Evolutionary conservation across 192 early-diverging fungal genomes (phyloP), one percentile per base, ranked within the genome.

Genomic region (Coemansia sp.): DNA sequence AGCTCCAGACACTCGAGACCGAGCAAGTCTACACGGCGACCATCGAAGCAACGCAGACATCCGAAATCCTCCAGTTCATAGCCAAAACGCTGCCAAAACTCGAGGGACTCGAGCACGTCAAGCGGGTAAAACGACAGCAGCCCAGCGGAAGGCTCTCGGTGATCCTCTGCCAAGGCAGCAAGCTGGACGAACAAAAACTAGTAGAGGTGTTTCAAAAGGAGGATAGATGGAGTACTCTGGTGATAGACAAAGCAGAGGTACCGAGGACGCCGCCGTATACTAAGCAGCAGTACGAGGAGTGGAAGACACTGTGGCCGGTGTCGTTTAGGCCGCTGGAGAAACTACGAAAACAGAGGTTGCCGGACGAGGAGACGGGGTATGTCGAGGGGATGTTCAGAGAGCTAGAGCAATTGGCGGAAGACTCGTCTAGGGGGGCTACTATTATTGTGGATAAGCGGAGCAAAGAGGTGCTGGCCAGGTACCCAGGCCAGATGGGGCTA

Each of bases 301-400:
- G 94, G 91, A 92, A 85, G 61, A 13, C 48, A 13, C 20, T 89
- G 23, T 97, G 94, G 94, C 93, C 94, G 6, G 79, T 92, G n/a
- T 72, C 77, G 22, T 97, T 87, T 58, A 85, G 89, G 1, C 76
- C 71, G 7, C 71, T 58, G n/a, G 32, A 32, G 2, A 49, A 70
- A 46, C 52, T 70, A 19, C 57, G 69, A n/a, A 47, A 22, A 4
- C 42, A 18, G 5, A 29, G 24, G 27, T 29, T 79, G 24, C 46
- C 29, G 11, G 27, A 27, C 0, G 56, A 74, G 2, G 76, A 79
- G 9, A 45, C 39, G 6, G 48, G 9, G 30, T 79, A 74, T 58
- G 56, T 74, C 3, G 57, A 59, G 39, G 19, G 11, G 58, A 39
- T 35, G 39, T 20, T 62, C 22, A 11, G 27, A 10, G 32, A n/a